Base-by-base conservation (phyloP, 345 rosid genomes). In the Hibiscus mutabilis region DNA sequence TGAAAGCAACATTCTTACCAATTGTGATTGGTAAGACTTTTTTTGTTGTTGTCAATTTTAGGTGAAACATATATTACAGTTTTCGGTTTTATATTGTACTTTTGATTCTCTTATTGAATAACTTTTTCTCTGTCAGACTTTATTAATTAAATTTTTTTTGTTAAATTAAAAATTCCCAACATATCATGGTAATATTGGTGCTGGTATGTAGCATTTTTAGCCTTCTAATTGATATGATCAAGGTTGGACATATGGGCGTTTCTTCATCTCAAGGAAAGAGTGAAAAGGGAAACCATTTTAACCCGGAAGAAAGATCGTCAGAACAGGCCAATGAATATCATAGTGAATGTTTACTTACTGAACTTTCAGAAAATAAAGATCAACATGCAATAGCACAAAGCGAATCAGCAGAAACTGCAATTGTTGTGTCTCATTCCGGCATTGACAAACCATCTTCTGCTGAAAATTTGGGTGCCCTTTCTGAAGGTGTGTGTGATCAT, bases 141-240 rank as follows among this genome's bases (percentile, higher is more conserved):
- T 16, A 49, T 49, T 49, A 49, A 49, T 49, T 49, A 8, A 6
- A 5, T 35, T 44, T 35, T 65, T 14, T 67, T 65, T 22, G 29
- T 31, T 46, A 71, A 42, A 60, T 44, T 52, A 22, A 53, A 63
- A 21, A 47, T 35, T 19, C 22, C 33, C 33, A 27, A n/a, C n/a
- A 37, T 63, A 4, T 66, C 2, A 16, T 59, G n/a, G 35, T 40
- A 66, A 44, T 14, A n/a, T 19, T 37, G 59, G 67, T 61, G 67
- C 12, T 69, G 72, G 11, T 33, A 69, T 76, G 46, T 42, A 52
- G 58, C 58, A 40, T 51, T 71, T 19, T 55, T 52, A 72, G 70
- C 55, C 62, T 35, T 68, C 58, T 70, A 65, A 56, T 46, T 72
- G 61, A 29, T 44, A 74, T 82, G 84, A 67, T 74, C 31, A 49